These are phyloP conservation scores for Cladophialophora chaetospira DNA, from an alignment of 2,329 filamentous ascomycete genomes.

Conservation along the genomic window DNA sequence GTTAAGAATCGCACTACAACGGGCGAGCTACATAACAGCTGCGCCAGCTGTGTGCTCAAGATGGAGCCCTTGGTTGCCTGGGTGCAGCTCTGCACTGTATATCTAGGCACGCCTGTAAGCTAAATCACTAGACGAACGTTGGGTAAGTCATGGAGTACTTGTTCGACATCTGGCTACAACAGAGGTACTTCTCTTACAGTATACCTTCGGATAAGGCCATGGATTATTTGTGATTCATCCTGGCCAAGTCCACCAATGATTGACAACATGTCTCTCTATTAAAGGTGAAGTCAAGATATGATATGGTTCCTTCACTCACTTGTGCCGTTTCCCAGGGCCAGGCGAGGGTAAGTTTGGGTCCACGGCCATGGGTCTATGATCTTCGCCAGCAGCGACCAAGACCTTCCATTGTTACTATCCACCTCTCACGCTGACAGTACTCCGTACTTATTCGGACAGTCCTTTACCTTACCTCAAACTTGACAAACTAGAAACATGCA, in stretches of 20 bases:
- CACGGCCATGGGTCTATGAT: no score
- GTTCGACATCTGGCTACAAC: neutral
- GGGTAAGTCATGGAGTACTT: neutral
- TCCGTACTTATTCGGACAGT: neutral
- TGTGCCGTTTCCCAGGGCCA: neutral
- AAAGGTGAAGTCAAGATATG: no score
- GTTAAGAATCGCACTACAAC: neutral
- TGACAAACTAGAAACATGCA: neutral
- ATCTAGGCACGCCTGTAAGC: constrained; percentile 16
- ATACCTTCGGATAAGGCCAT: no score
- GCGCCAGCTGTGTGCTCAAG: neutral
- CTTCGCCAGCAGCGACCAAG: no score
- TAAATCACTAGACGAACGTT: neutral
- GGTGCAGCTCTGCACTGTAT: constrained; percentile 2
- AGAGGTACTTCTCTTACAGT: neutral
- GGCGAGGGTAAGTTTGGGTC: no score
- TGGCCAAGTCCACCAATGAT: no score
- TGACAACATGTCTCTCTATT: no score
- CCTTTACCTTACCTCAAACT: neutral
- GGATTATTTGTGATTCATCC: no score
- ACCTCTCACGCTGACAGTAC: neutral
- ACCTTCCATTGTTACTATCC: no score
- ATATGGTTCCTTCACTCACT: no score
- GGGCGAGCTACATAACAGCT: neutral
- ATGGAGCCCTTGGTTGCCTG: neutral